Conservation (phyloP, 2,329 filamentous ascomycete genomes). For the Pestalotiopsis sp. region DNA sequence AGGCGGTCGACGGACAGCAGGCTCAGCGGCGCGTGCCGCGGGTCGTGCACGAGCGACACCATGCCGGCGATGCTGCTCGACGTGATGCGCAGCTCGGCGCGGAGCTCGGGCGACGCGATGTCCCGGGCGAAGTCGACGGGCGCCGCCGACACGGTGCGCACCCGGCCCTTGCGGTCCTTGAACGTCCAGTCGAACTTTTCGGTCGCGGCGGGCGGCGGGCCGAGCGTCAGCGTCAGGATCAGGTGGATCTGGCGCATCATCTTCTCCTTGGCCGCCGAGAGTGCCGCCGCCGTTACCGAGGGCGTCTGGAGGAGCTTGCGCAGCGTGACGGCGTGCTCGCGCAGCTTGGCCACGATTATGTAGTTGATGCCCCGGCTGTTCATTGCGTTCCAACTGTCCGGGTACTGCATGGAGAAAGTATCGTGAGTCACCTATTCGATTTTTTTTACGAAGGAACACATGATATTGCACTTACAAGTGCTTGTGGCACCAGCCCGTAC, state of each 20-base stretch:
- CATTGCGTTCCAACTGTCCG: slow-evolving; percentile 77
- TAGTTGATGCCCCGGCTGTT: slow-evolving; percentile 69
- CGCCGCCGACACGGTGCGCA: slow-evolving; percentile 62
- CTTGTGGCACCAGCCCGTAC: slow-evolving; percentile 84
- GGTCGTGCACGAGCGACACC: slow-evolving; percentile 84
- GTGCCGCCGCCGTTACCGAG: slow-evolving; percentile 35
- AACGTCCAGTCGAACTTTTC: slow-evolving; percentile 80
- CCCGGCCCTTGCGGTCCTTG: slow-evolving; percentile 66
- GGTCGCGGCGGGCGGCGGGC: slow-evolving; percentile 71
- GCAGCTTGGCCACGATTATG: slow-evolving; percentile 79
- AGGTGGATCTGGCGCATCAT: slow-evolving; percentile 81
- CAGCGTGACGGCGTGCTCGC: slow-evolving; percentile 78
- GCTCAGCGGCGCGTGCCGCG: slow-evolving; percentile 71
- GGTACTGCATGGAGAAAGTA: slow-evolving; percentile 48
- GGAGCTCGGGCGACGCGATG: slow-evolving; percentile 58
- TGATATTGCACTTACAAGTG: slow-evolving; percentile 37
- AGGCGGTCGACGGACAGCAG: slow-evolving; percentile 76
- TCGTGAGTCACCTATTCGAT: neutral
- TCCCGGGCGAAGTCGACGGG: slow-evolving; percentile 73
- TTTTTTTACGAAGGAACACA: neutral
- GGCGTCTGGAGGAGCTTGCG: slow-evolving; percentile 52
- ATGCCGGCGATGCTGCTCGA: slow-evolving; percentile 64
- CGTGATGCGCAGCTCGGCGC: slow-evolving; percentile 47
- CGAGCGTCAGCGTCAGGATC: slow-evolving; percentile 80
- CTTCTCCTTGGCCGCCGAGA: slow-evolving; percentile 60